Conservation (phyloP, 1,139 yeast genomes). For the Saccharomyces hybrid region DNA sequence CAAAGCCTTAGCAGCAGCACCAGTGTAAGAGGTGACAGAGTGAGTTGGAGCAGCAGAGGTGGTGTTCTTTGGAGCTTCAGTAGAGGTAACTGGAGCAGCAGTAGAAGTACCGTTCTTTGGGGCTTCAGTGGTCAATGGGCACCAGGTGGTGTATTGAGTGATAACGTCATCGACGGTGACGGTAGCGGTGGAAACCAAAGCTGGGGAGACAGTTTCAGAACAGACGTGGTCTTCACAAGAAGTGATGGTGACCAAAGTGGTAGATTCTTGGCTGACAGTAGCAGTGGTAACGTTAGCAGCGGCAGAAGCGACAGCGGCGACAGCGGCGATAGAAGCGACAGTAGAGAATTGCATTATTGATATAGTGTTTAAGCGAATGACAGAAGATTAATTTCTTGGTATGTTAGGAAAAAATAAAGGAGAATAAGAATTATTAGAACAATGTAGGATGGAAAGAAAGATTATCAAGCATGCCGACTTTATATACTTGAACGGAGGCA, state of each 20-base stretch:
- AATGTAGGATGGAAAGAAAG: background rate
- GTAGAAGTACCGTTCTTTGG: slow-evolving; percentile 6
- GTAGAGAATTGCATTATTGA: slow-evolving; percentile 29
- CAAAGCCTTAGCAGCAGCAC: slow-evolving; percentile 29
- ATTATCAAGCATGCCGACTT: background rate
- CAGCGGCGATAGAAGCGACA: slow-evolving; percentile 26
- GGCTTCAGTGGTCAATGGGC: slow-evolving; percentile 19
- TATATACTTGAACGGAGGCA: background rate
- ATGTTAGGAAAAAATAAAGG: background rate
- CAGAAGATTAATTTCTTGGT: slow-evolving; percentile 13
- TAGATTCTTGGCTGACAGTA: slow-evolving; percentile 28
- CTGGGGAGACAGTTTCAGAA: slow-evolving; percentile 16
- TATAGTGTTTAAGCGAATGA: slow-evolving; percentile 11
- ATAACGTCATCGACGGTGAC: slow-evolving; percentile 20
- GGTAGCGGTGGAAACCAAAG: slow-evolving; percentile 11
- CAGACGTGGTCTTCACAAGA: slow-evolving; percentile 34
- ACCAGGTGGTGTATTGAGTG: slow-evolving; percentile 29
- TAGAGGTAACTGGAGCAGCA: slow-evolving; percentile 7
- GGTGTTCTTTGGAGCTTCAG: slow-evolving; percentile 1
- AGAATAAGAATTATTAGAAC: background rate
- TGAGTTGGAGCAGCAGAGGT: slow-evolving; percentile 4
- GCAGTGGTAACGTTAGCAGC: slow-evolving; percentile 30
- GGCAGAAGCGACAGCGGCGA: slow-evolving; percentile 26
- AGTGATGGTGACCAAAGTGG: slow-evolving; percentile 42
- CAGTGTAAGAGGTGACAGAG: slow-evolving; percentile 17